A percentile compares a stretch with the other conserved stretches of the same genome.
Conservation (phyloP, 2,329 filamentous ascomycete genomes). For the Cryphonectria parasitica region DNA sequence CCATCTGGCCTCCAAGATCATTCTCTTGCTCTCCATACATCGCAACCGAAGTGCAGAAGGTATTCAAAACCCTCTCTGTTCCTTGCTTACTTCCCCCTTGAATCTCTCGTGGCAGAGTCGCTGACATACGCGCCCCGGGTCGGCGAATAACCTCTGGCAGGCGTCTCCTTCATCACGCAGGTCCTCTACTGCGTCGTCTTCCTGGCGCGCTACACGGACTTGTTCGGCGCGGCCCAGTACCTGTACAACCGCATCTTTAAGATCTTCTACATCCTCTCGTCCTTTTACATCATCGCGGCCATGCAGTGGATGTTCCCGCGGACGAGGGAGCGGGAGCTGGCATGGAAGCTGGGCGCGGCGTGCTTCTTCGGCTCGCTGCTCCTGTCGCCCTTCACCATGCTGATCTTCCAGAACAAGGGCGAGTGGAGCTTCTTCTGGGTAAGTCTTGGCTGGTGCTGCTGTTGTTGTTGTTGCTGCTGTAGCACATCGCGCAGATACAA, state of each 20-base stretch:
- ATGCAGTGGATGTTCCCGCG: slow-evolving; percentile 88
- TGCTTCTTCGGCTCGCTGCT: slow-evolving; percentile 68
- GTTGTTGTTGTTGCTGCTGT: not conserved
- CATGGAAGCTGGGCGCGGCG: slow-evolving; percentile 86
- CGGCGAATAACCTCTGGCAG: slow-evolving; percentile 44
- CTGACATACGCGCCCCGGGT: slow-evolving; percentile 26
- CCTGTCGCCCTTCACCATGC: slow-evolving; percentile 72
- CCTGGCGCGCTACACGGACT: slow-evolving; percentile 81
- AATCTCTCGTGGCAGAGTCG: not conserved
- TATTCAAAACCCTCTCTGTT: slow-evolving; percentile 36
- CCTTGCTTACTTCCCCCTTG: not conserved
- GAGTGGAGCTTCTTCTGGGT: slow-evolving; percentile 57
- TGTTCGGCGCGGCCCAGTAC: slow-evolving; percentile 60
- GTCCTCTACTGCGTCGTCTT: slow-evolving; percentile 87
- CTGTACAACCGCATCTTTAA: slow-evolving; percentile 83
- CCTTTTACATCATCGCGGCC: slow-evolving; percentile 81
- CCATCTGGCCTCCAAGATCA: slow-evolving; percentile 84
- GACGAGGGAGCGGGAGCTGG: slow-evolving; percentile 86
- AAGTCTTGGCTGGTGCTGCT: slow-evolving; percentile 33
- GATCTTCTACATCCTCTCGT: slow-evolving; percentile 83
- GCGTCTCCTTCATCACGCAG: slow-evolving; percentile 90
- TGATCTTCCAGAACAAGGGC: slow-evolving; percentile 62
- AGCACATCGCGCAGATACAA: not conserved
- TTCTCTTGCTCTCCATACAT: slow-evolving; percentile 90
- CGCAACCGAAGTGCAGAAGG: slow-evolving; percentile 85